Evolutionary conservation across 768 basidiomycete genomes (phyloP), one percentile per base, ranked within the genome.

Genomic region (Chalciporus pseudorubinellus): DNA sequence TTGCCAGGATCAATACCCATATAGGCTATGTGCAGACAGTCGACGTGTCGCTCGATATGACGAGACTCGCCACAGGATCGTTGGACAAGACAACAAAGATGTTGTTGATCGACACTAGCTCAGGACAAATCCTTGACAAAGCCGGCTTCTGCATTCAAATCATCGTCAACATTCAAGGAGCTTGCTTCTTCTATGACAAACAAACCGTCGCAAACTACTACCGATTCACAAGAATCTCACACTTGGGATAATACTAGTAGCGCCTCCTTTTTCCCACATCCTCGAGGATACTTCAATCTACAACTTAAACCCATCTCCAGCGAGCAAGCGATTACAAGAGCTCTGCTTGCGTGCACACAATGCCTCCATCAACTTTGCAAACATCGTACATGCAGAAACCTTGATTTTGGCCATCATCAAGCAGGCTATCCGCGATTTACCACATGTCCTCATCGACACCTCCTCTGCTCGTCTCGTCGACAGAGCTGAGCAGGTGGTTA

Each of bases 141-240:
- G 2, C 36, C 0, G 26, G 49, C 44, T 4, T 12, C 49, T 4
- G 12, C 42, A 18, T 59, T 60, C 10, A 46, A 59, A 42, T 26
- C 20, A 4, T 38, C 34, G 2, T 48, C 48, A 10, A 3, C 42
- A 12, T 61, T 51, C n/a, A 22, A 41, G 16, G 50, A 55, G 39
- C 24, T 61, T 22, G 7, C 57, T 2, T 60, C 52, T 2, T 58
- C 56, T 0, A 57, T 51, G 52, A 58, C 53, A 0, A 54, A 2
- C 26, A 40, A 1, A 33, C 50, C 7, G 52, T 58, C 1, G 40
- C 14, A 8, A 18, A 47, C 8, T 55, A 55, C 28, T 59, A 47
- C 14, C 53, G 39, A 12, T 55, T 51, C 16, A 53, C 45, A 29
- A 59, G 36, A 59, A 28, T 52, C 57, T 6, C 59, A 59, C 38